Percentiles rank a stretch among this genome's conserved stretches.
Evolutionary conservation across 139 green algal species (phyloP).

Genomic region (Picochlorum sp.): DNA sequence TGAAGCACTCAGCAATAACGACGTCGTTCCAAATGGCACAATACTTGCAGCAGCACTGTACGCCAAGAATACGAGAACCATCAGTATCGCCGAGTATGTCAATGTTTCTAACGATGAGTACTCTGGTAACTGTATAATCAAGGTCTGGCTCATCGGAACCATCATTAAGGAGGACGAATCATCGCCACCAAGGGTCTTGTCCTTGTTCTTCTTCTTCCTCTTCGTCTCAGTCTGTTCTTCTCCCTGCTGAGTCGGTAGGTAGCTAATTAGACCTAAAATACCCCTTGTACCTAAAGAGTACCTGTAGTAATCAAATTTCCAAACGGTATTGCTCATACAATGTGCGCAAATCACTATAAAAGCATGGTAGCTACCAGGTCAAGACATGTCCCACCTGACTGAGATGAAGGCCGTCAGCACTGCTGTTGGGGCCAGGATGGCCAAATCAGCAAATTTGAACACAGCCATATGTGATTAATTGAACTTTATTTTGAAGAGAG

Average conservation of each 20-base stretch:
- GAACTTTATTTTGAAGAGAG: too few relatives aligned
- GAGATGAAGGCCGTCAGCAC: background rate
- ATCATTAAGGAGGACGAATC: background rate
- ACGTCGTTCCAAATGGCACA: background rate
- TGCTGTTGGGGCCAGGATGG: slow-evolving; percentile 1
- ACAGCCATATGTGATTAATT: background rate
- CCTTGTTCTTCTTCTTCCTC: background rate
- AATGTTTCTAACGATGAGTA: too few relatives aligned
- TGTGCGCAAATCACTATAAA: too few relatives aligned
- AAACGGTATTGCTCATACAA: background rate
- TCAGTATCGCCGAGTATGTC: background rate
- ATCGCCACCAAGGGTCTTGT: background rate
- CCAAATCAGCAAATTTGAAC: slow-evolving; percentile 1
- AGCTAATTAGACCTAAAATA: background rate
- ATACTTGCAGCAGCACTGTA: background rate
- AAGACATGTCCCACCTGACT: background rate
- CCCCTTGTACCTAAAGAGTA: background rate
- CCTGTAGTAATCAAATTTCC: background rate
- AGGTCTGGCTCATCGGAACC: too few relatives aligned
- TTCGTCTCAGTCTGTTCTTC: background rate
- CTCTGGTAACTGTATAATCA: too few relatives aligned
- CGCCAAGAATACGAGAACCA: background rate
- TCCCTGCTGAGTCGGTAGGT: background rate
- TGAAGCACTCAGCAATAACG: background rate
- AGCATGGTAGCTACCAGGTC: too few relatives aligned